phyloP scores from a whole-genome alignment of 2,329 filamentous ascomycete genomes.

The Hypocreales sp. region DNA sequence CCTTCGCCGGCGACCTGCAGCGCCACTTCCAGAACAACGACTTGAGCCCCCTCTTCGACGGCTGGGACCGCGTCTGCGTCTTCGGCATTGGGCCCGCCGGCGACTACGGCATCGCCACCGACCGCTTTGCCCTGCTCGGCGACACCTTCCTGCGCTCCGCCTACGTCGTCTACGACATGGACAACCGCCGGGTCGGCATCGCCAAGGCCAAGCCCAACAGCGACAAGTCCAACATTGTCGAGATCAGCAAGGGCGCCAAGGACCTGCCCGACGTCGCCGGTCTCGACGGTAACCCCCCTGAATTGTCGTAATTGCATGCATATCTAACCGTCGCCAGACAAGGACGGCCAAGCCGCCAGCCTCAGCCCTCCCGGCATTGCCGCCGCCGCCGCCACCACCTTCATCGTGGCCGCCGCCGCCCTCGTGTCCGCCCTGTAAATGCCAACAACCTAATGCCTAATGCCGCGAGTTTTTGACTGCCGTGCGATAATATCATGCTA shows the following conservation, averaged over 20 bases:
- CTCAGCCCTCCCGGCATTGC: slow-evolving; percentile 5
- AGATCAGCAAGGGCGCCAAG: slow-evolving; percentile 22
- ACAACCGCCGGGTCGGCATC: slow-evolving; percentile 32
- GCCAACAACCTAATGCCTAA: no score
- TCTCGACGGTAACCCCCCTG: slow-evolving; percentile 22
- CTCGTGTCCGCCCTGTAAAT: slow-evolving; percentile 1
- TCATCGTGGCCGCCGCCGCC: slow-evolving; percentile 7
- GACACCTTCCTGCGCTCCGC: slow-evolving; percentile 42
- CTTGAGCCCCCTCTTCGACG: slow-evolving; percentile 16
- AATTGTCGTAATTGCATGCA: no score
- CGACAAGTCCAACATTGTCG: slow-evolving; percentile 26
- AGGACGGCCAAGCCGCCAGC: slow-evolving; percentile 8
- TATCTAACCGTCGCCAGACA: slow-evolving; percentile 1
- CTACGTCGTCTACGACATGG: slow-evolving; percentile 40
- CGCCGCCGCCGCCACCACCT: slow-evolving; percentile 2
- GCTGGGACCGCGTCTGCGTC: slow-evolving; percentile 30
- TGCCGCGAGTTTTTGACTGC: no score
- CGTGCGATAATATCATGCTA: no score
- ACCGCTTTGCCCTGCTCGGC: slow-evolving; percentile 31
- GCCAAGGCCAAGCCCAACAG: slow-evolving; percentile 36
- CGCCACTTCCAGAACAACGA: slow-evolving; percentile 21
- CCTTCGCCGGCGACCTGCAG: slow-evolving; percentile 24
- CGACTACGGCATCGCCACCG: slow-evolving; percentile 13
- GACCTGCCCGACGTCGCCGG: slow-evolving; percentile 28
- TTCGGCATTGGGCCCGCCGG: slow-evolving; percentile 35